Base-by-base conservation (phyloP, 371 early-diverging fungal species). In the Mortierella sp. region DNA sequence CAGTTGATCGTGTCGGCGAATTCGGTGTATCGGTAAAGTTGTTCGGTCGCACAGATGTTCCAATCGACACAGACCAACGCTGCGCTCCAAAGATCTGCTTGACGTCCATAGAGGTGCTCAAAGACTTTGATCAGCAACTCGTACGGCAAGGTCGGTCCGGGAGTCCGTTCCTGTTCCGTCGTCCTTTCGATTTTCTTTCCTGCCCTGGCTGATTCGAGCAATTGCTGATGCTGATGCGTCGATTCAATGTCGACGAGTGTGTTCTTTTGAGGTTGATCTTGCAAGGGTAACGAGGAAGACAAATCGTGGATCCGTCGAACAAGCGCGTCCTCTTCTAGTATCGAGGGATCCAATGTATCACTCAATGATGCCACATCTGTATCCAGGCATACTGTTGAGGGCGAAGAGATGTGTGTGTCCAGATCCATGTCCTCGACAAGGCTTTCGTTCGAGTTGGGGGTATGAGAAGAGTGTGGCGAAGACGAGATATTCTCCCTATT, bases 1-100 rank as follows among this genome's bases (percentile, higher is more conserved):
- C 91, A 93, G 14, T 86, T 85, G 61, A 89, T 88, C 4, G 92
- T 92, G 67, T 88, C 85, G 16, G 79, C 66, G 40, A 92, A 87
- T 37, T 79, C 67, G n/a, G 88, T 88, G 68, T 85, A 85, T 26
- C 86, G 85, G 65, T 91, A 92, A 0, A 92, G 76, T 22, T 89
- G 68, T 26, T 89, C 89, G 6, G 88, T 86, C 37, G 86, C 90
- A 69, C 91, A 92, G 6, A 77, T 85, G 50, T 88, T 79, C 91
- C 91, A 92, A 29, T 89, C 86, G 40, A 88, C 82, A 58, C 86
- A 89, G 4, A 91, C 92, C 24, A 89, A 80, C 9, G 90, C 80
- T 26, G 86, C 79, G 13, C 83, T 66, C 68, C 83, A 79, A 5
- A 92, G 69, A 6, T 89, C 68, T 6, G 74, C 26, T 71, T 91